A percentile compares a stretch with the other conserved stretches of the same genome.
Conservation (phyloP, 2,329 filamentous ascomycete species). For the Verticillium klebahnii region DNA sequence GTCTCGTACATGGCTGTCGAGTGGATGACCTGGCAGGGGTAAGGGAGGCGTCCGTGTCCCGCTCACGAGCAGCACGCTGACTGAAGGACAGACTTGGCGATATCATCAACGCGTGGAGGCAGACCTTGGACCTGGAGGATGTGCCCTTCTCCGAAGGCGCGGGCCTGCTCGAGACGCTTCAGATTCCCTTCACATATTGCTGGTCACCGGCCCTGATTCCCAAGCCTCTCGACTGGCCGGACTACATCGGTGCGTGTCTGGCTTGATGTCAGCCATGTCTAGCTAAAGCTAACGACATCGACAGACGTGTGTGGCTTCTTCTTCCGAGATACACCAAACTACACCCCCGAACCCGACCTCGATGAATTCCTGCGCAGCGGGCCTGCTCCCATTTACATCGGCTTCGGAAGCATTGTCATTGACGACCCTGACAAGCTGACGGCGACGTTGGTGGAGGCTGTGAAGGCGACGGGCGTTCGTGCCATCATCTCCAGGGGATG, state of each 20-base stretch:
- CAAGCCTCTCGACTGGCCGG: conserved; percentile 62
- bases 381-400: conserved; percentile 22
- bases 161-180: conserved; percentile 61
- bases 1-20: conserved; percentile 69
- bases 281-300: neutral
- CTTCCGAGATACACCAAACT: conserved; percentile 13
- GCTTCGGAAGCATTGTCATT: conserved; percentile 12
- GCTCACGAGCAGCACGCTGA: neutral
- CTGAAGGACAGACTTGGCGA: conserved; percentile 50
- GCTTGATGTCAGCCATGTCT: too few species aligned
- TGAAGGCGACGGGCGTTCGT: conserved; percentile 5
- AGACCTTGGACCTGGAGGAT: conserved; percentile 59
- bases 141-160: conserved; percentile 69
- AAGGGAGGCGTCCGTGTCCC: neutral
- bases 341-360: conserved; percentile 48
- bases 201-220: conserved; percentile 67
- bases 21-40: conserved; percentile 72
- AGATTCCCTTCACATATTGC: conserved; percentile 72
- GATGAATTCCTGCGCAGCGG: conserved; percentile 51
- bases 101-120: conserved; percentile 69
- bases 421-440: conserved; percentile 11
- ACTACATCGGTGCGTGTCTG: conserved; percentile 44
- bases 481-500: conserved; percentile 12
- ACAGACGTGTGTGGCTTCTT: conserved; percentile 18
- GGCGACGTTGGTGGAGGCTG: conserved; percentile 7